A percentile compares a stretch with the other conserved stretches of the same genome.
Evolutionary conservation across 495 filamentous ascomycete species (phyloP).

Genomic region (Podospora tetraspora): DNA sequence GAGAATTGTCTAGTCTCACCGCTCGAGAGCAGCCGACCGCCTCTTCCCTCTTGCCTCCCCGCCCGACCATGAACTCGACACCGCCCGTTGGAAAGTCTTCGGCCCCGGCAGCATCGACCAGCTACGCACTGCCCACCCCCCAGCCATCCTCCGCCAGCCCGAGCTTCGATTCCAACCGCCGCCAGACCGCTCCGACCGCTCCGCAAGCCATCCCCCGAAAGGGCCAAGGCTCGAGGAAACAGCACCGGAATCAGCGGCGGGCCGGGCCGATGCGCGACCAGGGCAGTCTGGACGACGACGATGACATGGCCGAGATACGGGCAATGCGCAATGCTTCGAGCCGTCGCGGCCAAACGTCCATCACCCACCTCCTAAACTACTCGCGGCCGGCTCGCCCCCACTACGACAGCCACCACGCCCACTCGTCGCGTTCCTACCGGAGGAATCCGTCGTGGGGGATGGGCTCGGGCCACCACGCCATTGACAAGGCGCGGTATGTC

Average conservation of each 20-base stretch:
- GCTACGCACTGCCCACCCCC: constrained; percentile 22
- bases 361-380: constrained; percentile 95
- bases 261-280: constrained; percentile 26
- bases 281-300: constrained; percentile 53
- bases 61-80: constrained; percentile 43
- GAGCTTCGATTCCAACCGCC: constrained; percentile 54
- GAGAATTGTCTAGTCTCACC: background rate
- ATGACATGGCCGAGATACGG: constrained; percentile 76
- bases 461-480: constrained; percentile 85
- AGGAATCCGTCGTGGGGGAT: constrained; percentile 76
- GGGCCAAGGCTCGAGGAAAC: constrained; percentile 66
- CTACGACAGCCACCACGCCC: constrained; percentile 46
- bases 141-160: constrained; percentile 25
- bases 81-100: constrained; percentile 41
- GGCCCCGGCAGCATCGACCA: constrained; percentile 21
- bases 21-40: background rate
- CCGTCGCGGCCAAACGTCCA: constrained; percentile 89
- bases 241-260: constrained; percentile 57
- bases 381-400: constrained; percentile 72
- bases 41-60: background rate
- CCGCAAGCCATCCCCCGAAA: constrained; percentile 57
- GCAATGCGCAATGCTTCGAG: constrained; percentile 79
- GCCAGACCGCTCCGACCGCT: constrained; percentile 50
- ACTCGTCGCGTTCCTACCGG: constrained; percentile 46
- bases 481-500: constrained; percentile 90